A percentile compares a stretch with the other conserved stretches of the same genome.
Evolutionary conservation across 352 stramenopile genomes (phyloP).

Genomic region (Globisporangium camurandrum): DNA sequence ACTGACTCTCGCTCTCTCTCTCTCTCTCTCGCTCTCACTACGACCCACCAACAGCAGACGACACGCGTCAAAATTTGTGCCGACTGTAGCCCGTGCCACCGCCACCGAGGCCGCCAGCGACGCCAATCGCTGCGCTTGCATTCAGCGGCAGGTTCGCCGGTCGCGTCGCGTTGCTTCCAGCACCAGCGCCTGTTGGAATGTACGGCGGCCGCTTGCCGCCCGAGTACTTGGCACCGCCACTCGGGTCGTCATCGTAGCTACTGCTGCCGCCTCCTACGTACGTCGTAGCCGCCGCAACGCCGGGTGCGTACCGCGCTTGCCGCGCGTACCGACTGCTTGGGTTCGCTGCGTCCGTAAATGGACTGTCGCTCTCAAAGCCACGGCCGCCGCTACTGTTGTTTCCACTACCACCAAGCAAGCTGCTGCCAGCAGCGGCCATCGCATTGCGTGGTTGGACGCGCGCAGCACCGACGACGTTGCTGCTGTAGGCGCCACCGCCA

Average conservation of each 20-base stretch:
- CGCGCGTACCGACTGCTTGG: conserved; percentile 70
- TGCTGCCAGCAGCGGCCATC: conserved; percentile 63
- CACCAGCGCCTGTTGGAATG: conserved; percentile 18
- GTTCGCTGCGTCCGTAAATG: too few relatives aligned
- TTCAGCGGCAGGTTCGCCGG: conserved; percentile 19
- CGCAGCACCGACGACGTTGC: conserved; percentile 28
- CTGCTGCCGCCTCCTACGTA: conserved; percentile 20
- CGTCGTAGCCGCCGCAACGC: conserved; percentile 31
- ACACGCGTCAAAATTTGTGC: conserved; percentile 79
- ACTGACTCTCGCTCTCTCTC: too few relatives aligned
- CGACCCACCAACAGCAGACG: too few relatives aligned
- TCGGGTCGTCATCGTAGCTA: conserved; percentile 22
- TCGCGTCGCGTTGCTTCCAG: conserved; percentile 13
- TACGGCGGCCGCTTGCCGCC: conserved; percentile 45
- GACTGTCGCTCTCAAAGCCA: conserved; percentile 47
- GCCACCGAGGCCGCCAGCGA: conserved; percentile 32
- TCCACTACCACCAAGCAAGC: conserved; percentile 44
- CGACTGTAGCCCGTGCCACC: conserved; percentile 72
- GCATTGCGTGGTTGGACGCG: conserved; percentile 53
- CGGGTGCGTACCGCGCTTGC: conserved; percentile 70
- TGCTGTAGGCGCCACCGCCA: not conserved
- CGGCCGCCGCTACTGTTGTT: conserved; percentile 40
- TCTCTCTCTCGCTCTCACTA: too few relatives aligned
- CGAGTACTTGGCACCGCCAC: conserved; percentile 49
- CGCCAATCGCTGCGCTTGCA: conserved; percentile 41